Conservation (phyloP, 257 asterid species). For the Coffea canephora region DNA sequence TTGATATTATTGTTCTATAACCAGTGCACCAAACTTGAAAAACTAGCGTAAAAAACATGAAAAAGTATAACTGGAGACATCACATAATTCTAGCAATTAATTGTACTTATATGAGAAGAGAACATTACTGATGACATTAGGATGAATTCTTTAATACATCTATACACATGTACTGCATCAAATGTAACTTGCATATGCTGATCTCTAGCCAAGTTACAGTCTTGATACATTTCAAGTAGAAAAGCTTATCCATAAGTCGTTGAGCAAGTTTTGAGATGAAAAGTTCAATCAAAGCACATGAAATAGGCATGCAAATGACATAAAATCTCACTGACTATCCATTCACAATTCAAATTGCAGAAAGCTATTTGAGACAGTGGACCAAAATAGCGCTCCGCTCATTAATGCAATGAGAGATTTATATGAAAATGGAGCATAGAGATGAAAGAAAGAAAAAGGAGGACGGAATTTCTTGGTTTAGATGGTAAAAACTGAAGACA, state of each 20-base stretch:
- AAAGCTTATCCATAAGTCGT: neutral
- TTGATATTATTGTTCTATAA: too few relatives aligned
- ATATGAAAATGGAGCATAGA: neutral
- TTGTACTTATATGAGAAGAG: neutral
- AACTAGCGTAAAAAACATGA: neutral
- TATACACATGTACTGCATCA: neutral
- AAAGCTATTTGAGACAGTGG: neutral
- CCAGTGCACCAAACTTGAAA: neutral
- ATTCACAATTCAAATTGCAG: neutral
- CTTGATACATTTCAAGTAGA: neutral
- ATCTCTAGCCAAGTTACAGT: too few relatives aligned
- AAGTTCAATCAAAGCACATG: neutral
- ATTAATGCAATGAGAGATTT: neutral
- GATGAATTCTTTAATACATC: neutral
- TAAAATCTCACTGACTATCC: neutral
- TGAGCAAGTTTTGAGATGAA: neutral
- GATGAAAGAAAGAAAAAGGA: neutral
- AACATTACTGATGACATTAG: neutral
- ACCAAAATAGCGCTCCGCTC: neutral
- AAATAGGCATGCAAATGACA: neutral
- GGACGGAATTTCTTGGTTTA: neutral
- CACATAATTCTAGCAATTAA: neutral
- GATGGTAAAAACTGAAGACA: neutral
- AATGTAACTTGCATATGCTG: neutral
- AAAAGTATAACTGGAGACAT: neutral